A percentile compares a stretch with the other conserved stretches of the same genome.
Conservation (phyloP, 148 eudicot genomes). For the Suaeda aralocaspica region DNA sequence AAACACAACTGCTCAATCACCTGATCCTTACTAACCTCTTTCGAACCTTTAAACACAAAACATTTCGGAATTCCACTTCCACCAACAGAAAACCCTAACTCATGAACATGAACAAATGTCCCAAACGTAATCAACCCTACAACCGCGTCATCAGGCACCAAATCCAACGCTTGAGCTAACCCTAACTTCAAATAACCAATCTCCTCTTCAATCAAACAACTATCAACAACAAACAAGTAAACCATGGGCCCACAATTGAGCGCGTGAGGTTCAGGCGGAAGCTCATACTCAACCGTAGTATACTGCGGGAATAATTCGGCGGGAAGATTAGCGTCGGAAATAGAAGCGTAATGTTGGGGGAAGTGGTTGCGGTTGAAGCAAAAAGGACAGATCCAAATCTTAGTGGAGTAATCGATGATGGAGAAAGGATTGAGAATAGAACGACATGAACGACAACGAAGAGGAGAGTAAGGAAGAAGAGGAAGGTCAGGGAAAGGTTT, state of each 20-base stretch:
- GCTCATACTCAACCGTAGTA: conserved; percentile 72
- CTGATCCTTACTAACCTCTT: conserved; percentile 79
- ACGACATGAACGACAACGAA: conserved; percentile 83
- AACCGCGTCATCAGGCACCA: conserved; percentile 62
- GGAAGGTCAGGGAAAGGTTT: conserved; percentile 56
- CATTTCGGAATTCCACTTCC: conserved; percentile 71
- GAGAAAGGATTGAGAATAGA: conserved; percentile 83
- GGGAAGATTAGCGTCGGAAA: conserved; percentile 72
- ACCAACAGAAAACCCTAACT: conserved; percentile 54
- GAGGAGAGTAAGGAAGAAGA: conserved; percentile 71
- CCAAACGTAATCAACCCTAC: conserved; percentile 88
- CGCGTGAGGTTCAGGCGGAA: conserved; percentile 16
- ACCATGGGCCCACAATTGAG: conserved; percentile 26
- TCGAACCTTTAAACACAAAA: conserved; percentile 78
- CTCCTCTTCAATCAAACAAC: conserved; percentile 90
- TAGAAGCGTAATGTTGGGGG: conserved; percentile 63
- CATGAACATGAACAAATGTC: conserved; percentile 72
- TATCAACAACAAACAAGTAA: conserved; percentile 68
- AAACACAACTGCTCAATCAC: conserved; percentile 80
- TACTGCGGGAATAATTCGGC: conserved; percentile 77
- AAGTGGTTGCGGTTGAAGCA: conserved; percentile 76
- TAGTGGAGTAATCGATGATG: conserved; percentile 68
- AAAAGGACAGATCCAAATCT: conserved; percentile 92
- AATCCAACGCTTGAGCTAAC: conserved; percentile 61
- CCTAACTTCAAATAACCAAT: conserved; percentile 57